Evolutionary conservation across 371 early-diverging fungal genomes (phyloP), one percentile per base, ranked within the genome.

Genomic region (Saksenaea vasiformis): DNA sequence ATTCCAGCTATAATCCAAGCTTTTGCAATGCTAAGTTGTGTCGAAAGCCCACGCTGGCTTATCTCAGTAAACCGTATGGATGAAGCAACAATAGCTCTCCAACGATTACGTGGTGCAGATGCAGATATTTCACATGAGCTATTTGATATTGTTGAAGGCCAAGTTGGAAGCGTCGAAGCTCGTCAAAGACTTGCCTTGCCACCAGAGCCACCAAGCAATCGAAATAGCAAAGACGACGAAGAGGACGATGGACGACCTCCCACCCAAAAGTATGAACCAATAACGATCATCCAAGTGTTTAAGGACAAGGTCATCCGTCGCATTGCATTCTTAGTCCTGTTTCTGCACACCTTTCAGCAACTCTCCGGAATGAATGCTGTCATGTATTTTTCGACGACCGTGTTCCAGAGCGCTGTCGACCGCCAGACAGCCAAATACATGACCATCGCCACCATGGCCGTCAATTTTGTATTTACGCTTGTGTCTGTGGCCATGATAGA

Each of bases 351-450:
- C 5, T 64, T 72, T 15, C 96, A 95, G 68, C 95, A 96, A 70
- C 78, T 92, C 10, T 86, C 89, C 34, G 95, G 95, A 36, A 92
- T 97, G 81, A 95, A 95, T 67, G 94, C 89, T 60, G 85, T 93
- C 65, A 80, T 90, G 69, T 85, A 90, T 66, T 95, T 91, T 72
- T 94, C 94, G 7, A 89, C 91, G 2, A 76, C 87, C 83, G 64
- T 88, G 77, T 55, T 85, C 78, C 28, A 82, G 74, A 60, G 84
- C 53, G 58, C 77, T 2, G 74, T 74, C 55, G 64, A 74, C 72
- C 71, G 15, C 54, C 68, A 62, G 65, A 83, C 73, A 70, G 88
- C 74, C 74, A 88, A 36, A 69, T 85, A 47, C 69, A 81, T 93
- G 64, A 87, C 92, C 5, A 68, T 85, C 78, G 39, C 68, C 47